These are phyloP conservation scores for Chlamydomonas sp. DNA, from an alignment of 139 green algal species.

Conservation along the genomic window DNA sequence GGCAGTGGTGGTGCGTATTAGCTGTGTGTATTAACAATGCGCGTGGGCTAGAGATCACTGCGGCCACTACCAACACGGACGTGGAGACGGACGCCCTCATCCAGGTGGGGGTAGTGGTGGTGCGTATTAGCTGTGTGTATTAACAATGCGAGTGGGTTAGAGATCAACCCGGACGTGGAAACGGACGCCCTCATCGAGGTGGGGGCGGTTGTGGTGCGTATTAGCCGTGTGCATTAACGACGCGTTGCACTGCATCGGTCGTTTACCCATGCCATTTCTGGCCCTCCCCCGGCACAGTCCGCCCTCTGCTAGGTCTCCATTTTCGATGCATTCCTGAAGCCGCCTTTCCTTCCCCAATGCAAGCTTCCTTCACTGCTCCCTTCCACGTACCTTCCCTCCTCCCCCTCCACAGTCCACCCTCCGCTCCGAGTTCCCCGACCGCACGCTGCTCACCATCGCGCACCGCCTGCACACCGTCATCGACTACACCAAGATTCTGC, in stretches of 20 bases:
- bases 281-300: too few relatives aligned
- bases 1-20: background rate
- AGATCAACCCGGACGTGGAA: conserved; percentile 87
- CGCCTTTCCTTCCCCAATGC: too few relatives aligned
- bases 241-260: too few relatives aligned
- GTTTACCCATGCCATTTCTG: too few relatives aligned
- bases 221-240: background rate
- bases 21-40: background rate
- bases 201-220: background rate
- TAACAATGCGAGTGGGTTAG: too few relatives aligned
- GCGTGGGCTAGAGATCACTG: too few relatives aligned
- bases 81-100: conserved; percentile 87
- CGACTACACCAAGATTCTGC: conserved; percentile 48
- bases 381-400: background rate
- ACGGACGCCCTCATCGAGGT: conserved; percentile 86
- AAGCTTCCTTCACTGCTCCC: background rate
- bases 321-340: too few relatives aligned
- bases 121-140: background rate
- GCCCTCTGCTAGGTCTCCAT: too few relatives aligned
- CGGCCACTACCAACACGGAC: conserved; percentile 92
- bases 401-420: conserved; percentile 15
- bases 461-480: conserved; percentile 60
- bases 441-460: conserved; percentile 66
- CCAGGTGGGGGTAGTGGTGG: conserved; percentile 41
- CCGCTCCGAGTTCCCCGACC: conserved; percentile 44